A percentile compares a stretch with the other conserved stretches of the same genome.
phyloP scores from a whole-genome alignment of 2,329 filamentous ascomycete species.

The Ophioceras dolichostomum region DNA sequence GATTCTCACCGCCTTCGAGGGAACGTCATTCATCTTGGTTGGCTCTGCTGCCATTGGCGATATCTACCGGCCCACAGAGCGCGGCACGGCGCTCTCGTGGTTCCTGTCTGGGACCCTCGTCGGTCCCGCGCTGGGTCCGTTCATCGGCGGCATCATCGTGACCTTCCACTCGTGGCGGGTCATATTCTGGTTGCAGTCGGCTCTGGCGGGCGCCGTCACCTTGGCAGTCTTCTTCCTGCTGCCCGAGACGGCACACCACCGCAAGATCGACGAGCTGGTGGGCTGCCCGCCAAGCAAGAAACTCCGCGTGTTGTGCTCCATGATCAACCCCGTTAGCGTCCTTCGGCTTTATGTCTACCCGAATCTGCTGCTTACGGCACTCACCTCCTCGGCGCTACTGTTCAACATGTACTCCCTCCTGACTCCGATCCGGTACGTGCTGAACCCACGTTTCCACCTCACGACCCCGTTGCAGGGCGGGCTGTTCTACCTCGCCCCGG shows the following conservation, averaged over 20 bases:
- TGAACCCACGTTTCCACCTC: constrained; percentile 58
- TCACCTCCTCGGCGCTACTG: constrained; percentile 47
- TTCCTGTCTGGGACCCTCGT: constrained; percentile 54
- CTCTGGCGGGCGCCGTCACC: constrained; percentile 42
- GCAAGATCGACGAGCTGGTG: constrained; percentile 39
- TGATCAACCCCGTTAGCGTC: constrained; percentile 48
- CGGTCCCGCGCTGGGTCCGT: constrained; percentile 50
- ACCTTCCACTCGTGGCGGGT: constrained; percentile 54
- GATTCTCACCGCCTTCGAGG: constrained; percentile 57
- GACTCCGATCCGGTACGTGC: constrained; percentile 56
- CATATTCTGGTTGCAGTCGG: constrained; percentile 61
- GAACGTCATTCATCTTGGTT: constrained; percentile 55
- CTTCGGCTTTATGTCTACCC: constrained; percentile 48
- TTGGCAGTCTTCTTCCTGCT: constrained; percentile 47
- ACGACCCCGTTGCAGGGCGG: constrained; percentile 50
- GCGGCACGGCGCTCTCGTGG: constrained; percentile 55
- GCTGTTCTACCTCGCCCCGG: constrained; percentile 60
- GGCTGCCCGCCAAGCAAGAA: constrained; percentile 31
- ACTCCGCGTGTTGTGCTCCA: constrained; percentile 37
- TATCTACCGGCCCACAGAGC: constrained; percentile 45
- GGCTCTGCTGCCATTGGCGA: constrained; percentile 46
- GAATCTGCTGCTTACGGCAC: constrained; percentile 45
- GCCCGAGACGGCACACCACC: constrained; percentile 55
- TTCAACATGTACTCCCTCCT: constrained; percentile 63
- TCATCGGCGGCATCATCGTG: constrained; percentile 57